Evolutionary conservation across 192 early-diverging fungal genomes (phyloP).

Genomic region (Thoreauomyces humboldtii): DNA sequence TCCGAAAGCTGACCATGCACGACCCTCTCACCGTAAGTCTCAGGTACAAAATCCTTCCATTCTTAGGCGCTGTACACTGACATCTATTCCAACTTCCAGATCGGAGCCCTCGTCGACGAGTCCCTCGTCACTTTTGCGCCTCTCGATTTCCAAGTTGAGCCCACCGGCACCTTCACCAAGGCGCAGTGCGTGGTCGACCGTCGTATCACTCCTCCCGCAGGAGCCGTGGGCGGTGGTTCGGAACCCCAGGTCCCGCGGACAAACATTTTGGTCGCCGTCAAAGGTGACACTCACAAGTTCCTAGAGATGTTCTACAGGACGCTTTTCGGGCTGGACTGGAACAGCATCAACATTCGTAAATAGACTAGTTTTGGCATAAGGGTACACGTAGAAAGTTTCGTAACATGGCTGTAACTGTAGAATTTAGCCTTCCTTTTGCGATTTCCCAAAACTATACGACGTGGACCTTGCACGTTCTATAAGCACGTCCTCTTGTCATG

Average conservation of each 20-base stretch:
- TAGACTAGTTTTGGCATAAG: too few species aligned
- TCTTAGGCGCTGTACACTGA: neutral
- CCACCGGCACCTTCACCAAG: slow-evolving; percentile 14
- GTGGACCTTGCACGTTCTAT: too few species aligned
- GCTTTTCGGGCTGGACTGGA: slow-evolving; percentile 23
- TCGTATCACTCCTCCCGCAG: neutral
- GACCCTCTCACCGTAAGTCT: slow-evolving; percentile 18
- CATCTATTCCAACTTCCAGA: neutral
- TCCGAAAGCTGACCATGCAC: slow-evolving; percentile 20
- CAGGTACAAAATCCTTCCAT: neutral
- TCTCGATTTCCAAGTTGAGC: slow-evolving; percentile 27
- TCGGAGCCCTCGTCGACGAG: slow-evolving; percentile 18
- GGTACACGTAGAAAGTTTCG: too few species aligned
- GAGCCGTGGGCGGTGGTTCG: neutral
- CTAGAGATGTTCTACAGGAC: slow-evolving; percentile 19
- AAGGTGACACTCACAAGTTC: slow-evolving; percentile 17
- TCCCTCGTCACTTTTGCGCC: slow-evolving; percentile 11
- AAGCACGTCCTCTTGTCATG: too few species aligned
- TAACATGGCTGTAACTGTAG: too few species aligned
- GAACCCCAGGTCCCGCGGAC: slow-evolving; percentile 5
- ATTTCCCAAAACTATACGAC: too few species aligned
- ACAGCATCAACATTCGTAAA: slow-evolving; percentile 13
- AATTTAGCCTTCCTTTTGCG: too few species aligned
- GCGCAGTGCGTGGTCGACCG: slow-evolving; percentile 24
- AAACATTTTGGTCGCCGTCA: slow-evolving; percentile 21